Evolutionary conservation across 1,284 basidiomycete species (phyloP), one percentile per base, ranked within the genome.

Genomic region (Pseudozyma sp.): DNA sequence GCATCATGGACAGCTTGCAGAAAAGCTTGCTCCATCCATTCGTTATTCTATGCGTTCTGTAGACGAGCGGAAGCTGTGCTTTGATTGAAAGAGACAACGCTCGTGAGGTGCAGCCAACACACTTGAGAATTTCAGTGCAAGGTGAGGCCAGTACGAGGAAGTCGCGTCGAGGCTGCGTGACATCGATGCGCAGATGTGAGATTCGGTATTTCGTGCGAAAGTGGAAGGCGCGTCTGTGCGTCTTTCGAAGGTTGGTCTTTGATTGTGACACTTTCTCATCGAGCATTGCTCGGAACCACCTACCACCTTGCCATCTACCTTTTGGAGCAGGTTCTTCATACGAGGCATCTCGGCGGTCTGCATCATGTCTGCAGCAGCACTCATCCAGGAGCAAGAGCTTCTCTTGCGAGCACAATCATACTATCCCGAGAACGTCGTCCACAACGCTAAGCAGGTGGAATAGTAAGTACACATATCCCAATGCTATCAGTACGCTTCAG

Each of bases 381-480:
- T 68, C 7, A 61, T 73, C 2, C 65, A 68, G 31, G 70, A 73
- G 35, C 70, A 73, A 31, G 65, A 68, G 56, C 61, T 68, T 40
- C 73, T 63, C 43, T 40, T 77, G 30, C 67, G 68, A 14, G 60
- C 68, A n/a, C 75, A 77, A 40, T 68, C 71, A 24, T 78, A 77
- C 70, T 78, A 73, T 39, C 75, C 75, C 7, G 73, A 79, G n/a
- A 79, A 77, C 43, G 72, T 81, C 3, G 57, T 62, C 10, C 76
- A 81, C 58, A 81, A 81, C 50, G 78, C 58, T 19, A 75, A 75
- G 64, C 79, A 81, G 62, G 58, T 76, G 14, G 75, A 79, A 68
- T 79, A 78, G 79, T 81, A 50, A 67, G 79, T 79, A 19, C 17
- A 14, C 35, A 37, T 14, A 37, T 37, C 9, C 35, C 24, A 24